Percentiles rank a stretch among this genome's conserved stretches.
Evolutionary conservation across 768 basidiomycete species (phyloP).

Genomic region (Calocybe cyanea): DNA sequence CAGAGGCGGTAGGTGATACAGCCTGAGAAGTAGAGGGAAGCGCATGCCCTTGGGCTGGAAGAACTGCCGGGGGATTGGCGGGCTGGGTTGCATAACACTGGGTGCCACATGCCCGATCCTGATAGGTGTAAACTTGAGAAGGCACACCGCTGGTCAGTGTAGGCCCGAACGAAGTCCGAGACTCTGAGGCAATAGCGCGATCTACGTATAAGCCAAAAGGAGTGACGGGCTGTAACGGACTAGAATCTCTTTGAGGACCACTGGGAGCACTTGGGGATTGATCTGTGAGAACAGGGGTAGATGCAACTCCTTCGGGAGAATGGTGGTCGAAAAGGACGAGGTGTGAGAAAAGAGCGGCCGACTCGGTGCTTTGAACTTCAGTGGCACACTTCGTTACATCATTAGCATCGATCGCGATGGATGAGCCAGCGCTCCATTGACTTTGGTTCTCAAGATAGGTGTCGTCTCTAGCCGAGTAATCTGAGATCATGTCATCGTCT

Average conservation of each 20-base stretch:
- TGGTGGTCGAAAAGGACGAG: conserved; percentile 23
- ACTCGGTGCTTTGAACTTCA: conserved; percentile 14
- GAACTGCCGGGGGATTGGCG: conserved; percentile 21
- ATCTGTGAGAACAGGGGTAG: conserved; percentile 64
- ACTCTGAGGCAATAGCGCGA: conserved; percentile 53
- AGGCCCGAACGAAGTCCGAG: conserved; percentile 6
- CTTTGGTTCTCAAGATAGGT: conserved; percentile 31
- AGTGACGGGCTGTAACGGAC: conserved; percentile 71
- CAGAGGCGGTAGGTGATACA: conserved; percentile 46
- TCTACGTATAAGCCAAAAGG: conserved; percentile 78
- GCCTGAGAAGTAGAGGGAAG: conserved; percentile 40
- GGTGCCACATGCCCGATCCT: conserved; percentile 14
- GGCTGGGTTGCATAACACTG: conserved; percentile 22
- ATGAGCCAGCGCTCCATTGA: conserved; percentile 32
- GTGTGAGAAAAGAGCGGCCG: conserved; percentile 21
- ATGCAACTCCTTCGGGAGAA: conserved; percentile 40
- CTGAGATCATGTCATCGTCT: conserved; percentile 44
- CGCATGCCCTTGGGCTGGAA: conserved; percentile 35
- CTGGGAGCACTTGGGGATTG: conserved; percentile 52
- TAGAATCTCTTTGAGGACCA: conserved; percentile 54
- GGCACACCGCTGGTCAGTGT: conserved; percentile 8
- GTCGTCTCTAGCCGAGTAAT: conserved; percentile 31
- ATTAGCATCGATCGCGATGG: conserved; percentile 19
- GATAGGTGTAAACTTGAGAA: conserved; percentile 9
- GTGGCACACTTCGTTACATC: conserved; percentile 26